A percentile compares a stretch with the other conserved stretches of the same genome.
These are phyloP conservation scores for Fereydounia khargensis DNA, from an alignment of 1,284 basidiomycete genomes.

Conservation along the genomic window DNA sequence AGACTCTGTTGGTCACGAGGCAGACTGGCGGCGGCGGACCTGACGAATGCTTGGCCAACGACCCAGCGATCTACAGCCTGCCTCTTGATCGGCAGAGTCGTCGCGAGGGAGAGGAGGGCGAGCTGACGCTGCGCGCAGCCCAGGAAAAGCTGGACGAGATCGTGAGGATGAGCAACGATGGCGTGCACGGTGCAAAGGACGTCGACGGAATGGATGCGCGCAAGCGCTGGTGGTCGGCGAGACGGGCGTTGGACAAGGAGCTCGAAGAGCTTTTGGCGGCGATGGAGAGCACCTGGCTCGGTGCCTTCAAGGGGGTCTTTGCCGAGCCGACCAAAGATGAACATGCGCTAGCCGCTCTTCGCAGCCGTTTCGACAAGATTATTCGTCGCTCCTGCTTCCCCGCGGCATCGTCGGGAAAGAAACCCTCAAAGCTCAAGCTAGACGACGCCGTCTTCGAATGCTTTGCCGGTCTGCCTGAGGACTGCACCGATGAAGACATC, in stretches of 20 bases:
- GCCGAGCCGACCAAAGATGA: constrained; percentile 14
- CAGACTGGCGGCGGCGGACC: constrained; percentile 59
- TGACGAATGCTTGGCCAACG: constrained; percentile 21
- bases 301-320: constrained; percentile 73
- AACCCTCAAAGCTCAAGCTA: constrained; percentile 61
- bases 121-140: constrained; percentile 74
- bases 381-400: constrained; percentile 61
- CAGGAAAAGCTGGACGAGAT: constrained; percentile 74
- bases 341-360: constrained; percentile 18
- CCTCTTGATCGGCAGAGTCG: constrained; percentile 76
- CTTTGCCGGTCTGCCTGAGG: constrained; percentile 77
- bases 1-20: constrained; percentile 78
- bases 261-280: constrained; percentile 74
- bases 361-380: constrained; percentile 29
- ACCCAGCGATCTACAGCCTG: constrained; percentile 67
- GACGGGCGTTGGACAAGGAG: constrained; percentile 72
- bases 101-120: constrained; percentile 66
- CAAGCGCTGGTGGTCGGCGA: constrained; percentile 78
- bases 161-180: constrained; percentile 72
- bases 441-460: constrained; percentile 77
- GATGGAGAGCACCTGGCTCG: constrained; percentile 94
- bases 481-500: constrained; percentile 79
- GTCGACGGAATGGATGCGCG: constrained; percentile 69
- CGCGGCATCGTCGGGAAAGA: constrained; percentile 46
- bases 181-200: constrained; percentile 71